Conservation (phyloP, 2,329 filamentous ascomycete genomes). For the Akanthomyces muscarius region DNA sequence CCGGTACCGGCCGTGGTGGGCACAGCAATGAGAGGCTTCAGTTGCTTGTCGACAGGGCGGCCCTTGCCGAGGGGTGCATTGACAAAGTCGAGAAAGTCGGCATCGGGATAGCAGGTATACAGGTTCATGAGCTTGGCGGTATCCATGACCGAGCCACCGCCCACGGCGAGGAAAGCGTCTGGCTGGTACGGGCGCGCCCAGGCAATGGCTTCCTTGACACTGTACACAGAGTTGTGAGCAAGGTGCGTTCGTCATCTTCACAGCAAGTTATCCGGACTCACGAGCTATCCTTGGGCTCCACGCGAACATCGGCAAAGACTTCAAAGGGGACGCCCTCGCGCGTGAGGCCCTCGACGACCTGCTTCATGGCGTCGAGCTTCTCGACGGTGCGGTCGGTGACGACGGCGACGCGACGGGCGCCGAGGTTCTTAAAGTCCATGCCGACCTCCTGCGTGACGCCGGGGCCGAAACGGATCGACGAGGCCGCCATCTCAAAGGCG, state of each 20-base stretch:
- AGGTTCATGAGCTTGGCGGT: conserved; percentile 99
- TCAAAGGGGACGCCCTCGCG: conserved; percentile 75
- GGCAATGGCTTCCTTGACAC: conserved; percentile 82
- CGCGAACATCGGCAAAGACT: conserved; percentile 73
- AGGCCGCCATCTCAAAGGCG: conserved; percentile 97
- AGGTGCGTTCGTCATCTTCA: background rate
- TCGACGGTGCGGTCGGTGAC: conserved; percentile 84
- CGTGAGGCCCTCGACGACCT: conserved; percentile 76
- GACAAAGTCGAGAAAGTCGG: conserved; percentile 95
- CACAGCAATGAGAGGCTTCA: conserved; percentile 75
- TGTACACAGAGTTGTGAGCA: conserved; percentile 31
- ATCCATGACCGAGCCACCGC: conserved; percentile 88
- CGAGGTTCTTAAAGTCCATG: conserved; percentile 95
- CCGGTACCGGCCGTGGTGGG: conserved; percentile 82
- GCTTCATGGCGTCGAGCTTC: conserved; percentile 82
- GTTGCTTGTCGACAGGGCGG: conserved; percentile 64
- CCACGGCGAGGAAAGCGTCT: conserved; percentile 90
- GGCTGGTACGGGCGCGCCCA: conserved; percentile 76
- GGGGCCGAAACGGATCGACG: conserved; percentile 87
- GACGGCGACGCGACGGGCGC: conserved; percentile 80
- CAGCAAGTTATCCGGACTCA: conserved; percentile 38
- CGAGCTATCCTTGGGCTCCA: conserved; percentile 95
- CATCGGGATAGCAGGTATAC: conserved; percentile 84
- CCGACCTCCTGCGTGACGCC: conserved; percentile 93
- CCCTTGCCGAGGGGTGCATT: conserved; percentile 91